These are phyloP conservation scores for Magnaporthiopsis rhizophila DNA, from an alignment of 2,329 filamentous ascomycete genomes.

Conservation along the genomic window DNA sequence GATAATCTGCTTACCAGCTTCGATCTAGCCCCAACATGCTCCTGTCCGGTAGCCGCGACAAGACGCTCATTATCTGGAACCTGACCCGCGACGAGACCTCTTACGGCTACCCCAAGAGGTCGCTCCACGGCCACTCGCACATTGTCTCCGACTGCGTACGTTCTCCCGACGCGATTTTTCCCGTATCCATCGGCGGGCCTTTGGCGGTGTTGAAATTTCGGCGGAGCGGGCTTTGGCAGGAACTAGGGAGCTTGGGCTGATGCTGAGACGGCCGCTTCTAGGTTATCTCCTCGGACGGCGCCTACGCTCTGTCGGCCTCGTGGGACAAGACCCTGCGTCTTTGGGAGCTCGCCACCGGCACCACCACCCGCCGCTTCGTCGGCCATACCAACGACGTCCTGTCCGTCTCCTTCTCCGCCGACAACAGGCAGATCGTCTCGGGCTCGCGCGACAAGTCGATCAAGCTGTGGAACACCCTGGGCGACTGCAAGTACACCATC, in stretches of 20 bases:
- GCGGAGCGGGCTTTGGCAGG: neutral
- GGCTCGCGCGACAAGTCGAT: slow-evolving; percentile 97
- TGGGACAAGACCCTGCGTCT: slow-evolving; percentile 99
- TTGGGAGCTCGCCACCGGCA: slow-evolving; percentile 96
- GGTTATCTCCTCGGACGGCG: slow-evolving; percentile 99
- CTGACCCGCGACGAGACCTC: slow-evolving; percentile 95
- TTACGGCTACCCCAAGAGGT: slow-evolving; percentile 99
- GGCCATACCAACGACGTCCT: slow-evolving; percentile 99
- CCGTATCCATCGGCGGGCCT: neutral
- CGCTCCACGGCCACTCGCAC: slow-evolving; percentile 97
- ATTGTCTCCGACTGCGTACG: slow-evolving; percentile 99
- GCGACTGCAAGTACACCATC: slow-evolving; percentile 99
- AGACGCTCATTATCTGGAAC: slow-evolving; percentile 99
- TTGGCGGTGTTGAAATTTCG: neutral
- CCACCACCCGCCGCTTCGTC: slow-evolving; percentile 95
- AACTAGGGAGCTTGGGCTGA: slow-evolving; percentile 24
- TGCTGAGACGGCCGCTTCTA: slow-evolving; percentile 27
- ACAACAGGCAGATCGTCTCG: slow-evolving; percentile 99
- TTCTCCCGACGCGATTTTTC: slow-evolving; percentile 23
- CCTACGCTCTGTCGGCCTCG: slow-evolving; percentile 96
- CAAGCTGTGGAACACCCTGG: slow-evolving; percentile 99
- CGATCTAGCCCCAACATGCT: slow-evolving; percentile 89
- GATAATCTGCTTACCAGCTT: slow-evolving; percentile 17
- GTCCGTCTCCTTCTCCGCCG: slow-evolving; percentile 99
- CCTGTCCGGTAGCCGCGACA: slow-evolving; percentile 93